Percentiles rank a stretch among this genome's conserved stretches.
Evolutionary conservation across 371 early-diverging fungal genomes (phyloP).

Genomic region (Mortierella sp.): DNA sequence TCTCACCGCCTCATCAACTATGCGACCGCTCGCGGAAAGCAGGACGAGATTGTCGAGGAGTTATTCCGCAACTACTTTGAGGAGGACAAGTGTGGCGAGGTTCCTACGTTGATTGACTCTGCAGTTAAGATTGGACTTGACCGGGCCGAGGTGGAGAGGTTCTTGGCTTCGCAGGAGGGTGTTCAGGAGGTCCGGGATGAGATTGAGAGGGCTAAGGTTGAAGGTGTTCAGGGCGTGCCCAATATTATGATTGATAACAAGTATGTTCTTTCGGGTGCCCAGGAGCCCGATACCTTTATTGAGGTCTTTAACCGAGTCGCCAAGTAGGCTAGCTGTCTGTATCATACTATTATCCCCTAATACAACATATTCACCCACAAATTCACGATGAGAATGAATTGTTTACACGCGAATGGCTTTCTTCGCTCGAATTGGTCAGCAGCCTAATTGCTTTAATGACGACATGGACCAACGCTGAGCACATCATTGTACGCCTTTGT

Average conservation of each 20-base stretch:
- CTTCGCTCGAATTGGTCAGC: not conserved
- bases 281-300: conserved; percentile 70
- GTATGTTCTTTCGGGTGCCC: conserved; percentile 80
- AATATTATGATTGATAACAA: conserved; percentile 71
- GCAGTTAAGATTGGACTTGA: conserved; percentile 75
- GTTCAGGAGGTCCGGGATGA: conserved; percentile 60
- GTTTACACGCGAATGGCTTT: not conserved
- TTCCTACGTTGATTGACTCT: conserved; percentile 65
- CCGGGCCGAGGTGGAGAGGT: conserved; percentile 60
- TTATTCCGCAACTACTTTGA: conserved; percentile 79
- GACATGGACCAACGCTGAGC: not conserved
- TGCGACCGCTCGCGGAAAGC: conserved; percentile 66
- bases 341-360: not conserved
- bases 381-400: not conserved
- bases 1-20: conserved; percentile 78
- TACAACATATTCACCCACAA: not conserved
- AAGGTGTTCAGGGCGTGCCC: conserved; percentile 78
- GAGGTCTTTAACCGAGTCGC: conserved; percentile 60
- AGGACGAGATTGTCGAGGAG: conserved; percentile 71
- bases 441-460: not conserved
- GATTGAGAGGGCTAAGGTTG: conserved; percentile 54
- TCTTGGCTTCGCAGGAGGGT: conserved; percentile 67
- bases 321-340: not conserved
- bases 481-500: not conserved
- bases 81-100: conserved; percentile 71